A percentile compares a stretch with the other conserved stretches of the same genome.
Conservation (phyloP, 2,329 filamentous ascomycete genomes). For the Aspergillaceae sp. region DNA sequence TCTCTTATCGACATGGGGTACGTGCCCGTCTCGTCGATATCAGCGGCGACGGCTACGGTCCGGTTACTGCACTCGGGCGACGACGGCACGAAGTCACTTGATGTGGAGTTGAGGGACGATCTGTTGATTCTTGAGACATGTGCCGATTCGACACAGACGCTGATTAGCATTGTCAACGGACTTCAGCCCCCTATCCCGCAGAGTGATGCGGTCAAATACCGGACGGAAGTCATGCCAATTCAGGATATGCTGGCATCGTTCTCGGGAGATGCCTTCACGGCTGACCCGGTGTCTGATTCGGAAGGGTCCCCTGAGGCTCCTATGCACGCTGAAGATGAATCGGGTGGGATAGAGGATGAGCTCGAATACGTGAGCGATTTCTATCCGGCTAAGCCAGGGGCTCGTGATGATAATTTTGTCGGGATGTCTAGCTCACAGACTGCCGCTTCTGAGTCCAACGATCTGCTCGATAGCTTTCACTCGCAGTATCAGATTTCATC, state of each 20-base stretch:
- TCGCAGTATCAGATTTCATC: slow-evolving; percentile 47
- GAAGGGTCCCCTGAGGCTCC: slow-evolving; percentile 26
- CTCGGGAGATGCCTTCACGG: slow-evolving; percentile 68
- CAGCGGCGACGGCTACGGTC: slow-evolving; percentile 63
- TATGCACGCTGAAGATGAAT: slow-evolving; percentile 38
- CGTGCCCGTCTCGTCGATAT: slow-evolving; percentile 79
- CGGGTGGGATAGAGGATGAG: slow-evolving; percentile 32
- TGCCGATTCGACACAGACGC: slow-evolving; percentile 90
- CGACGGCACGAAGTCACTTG: slow-evolving; percentile 57
- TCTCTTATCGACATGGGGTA: slow-evolving; percentile 58
- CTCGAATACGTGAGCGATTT: slow-evolving; percentile 49
- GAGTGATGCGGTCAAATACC: slow-evolving; percentile 73
- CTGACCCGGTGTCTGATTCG: slow-evolving; percentile 17
- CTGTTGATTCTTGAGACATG: slow-evolving; percentile 88
- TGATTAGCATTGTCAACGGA: slow-evolving; percentile 69
- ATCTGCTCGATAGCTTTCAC: slow-evolving; percentile 44
- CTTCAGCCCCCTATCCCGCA: slow-evolving; percentile 76
- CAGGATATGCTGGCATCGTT: slow-evolving; percentile 86
- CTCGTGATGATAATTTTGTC: slow-evolving; percentile 34
- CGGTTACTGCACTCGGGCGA: slow-evolving; percentile 49
- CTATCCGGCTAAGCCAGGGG: slow-evolving; percentile 38
- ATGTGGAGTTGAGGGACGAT: slow-evolving; percentile 76
- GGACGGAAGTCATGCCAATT: slow-evolving; percentile 76
- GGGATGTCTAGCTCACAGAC: slow-evolving; percentile 32
- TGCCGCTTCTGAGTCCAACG: slow-evolving; percentile 29